Base-by-base conservation (phyloP, 306 rosid genomes). In the Hippophae rhamnoides region DNA sequence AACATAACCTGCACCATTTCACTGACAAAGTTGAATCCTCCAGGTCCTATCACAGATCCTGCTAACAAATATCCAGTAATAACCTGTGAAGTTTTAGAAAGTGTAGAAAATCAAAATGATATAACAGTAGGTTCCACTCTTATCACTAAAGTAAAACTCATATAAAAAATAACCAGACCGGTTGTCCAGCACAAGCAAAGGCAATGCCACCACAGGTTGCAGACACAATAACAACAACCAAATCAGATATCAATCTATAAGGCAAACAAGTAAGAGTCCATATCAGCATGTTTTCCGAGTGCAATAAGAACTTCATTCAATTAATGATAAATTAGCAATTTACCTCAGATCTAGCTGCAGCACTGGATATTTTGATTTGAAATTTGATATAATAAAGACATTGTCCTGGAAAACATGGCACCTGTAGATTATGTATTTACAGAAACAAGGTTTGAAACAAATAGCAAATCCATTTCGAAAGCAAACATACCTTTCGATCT, bases 401-500 rank as follows among this genome's bases (percentile, higher is more conserved):
- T 79, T 79, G 60, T 79, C 84, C 84, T 79, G 72, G 25, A 27
- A 41, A 14, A 46, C 41, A 46, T 25, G 55, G 3, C 27, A 41
- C 58, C 27, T 9, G 14, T 4, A 25, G 12, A 44, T 25, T 46
- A 13, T 2, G 40, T n/a, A 43, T 44, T 67, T 63, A 56, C 14
- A 40, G 42, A 6, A 10, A 59, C 57, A 49, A 52, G 10, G 55
- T 58, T 4, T 25, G 41, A 63, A 51, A 53, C 48, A 10, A 41
- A 5, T 57, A 61, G 40, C 55, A 44, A 46, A 42, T n/a, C 58
- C 52, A 26, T 31, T 58, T 68, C 18, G 6, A 72, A 43, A 61
- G 57, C 31, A 58, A 61, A n/a, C 77, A 71, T 74, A 92, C 99
- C 94, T 84, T 92, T 13, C 97, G 89, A 75, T 92, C 99, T 70